Evolutionary conservation across 2,329 filamentous ascomycete species (phyloP).

Genomic region (Cladosporium cucumerinum): DNA sequence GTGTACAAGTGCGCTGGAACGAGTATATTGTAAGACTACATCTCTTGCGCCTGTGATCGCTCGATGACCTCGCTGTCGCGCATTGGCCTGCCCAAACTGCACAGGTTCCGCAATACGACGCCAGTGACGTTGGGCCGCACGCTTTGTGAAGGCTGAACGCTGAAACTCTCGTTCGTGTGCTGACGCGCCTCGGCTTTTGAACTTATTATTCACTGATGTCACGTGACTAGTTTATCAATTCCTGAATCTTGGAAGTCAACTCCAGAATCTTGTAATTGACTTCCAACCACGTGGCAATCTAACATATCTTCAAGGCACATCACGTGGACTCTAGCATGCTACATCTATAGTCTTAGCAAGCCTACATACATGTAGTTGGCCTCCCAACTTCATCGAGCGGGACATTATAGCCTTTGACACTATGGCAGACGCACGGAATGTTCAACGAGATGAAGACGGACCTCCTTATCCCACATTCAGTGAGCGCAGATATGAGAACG

Average conservation of each 20-base stretch:
- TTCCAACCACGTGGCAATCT: background rate
- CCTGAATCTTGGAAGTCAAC: too few species aligned
- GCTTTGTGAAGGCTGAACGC: background rate
- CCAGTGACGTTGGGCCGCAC: background rate
- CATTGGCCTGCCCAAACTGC: background rate
- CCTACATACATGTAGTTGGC: background rate
- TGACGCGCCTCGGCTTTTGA: background rate
- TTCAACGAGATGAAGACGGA: slow-evolving; percentile 12
- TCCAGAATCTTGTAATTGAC: too few species aligned
- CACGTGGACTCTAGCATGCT: background rate
- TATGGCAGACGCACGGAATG: slow-evolving; percentile 9
- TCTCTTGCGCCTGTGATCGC: background rate
- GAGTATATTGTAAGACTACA: background rate
- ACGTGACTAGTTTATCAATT: too few species aligned
- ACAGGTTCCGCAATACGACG: background rate
- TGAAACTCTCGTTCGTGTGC: background rate
- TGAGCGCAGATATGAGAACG: slow-evolving; percentile 7
- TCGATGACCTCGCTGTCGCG: slow-evolving; percentile 1
- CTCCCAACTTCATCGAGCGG: background rate
- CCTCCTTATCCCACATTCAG: slow-evolving; percentile 11
- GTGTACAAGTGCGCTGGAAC: background rate
- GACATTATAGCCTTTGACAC: background rate
- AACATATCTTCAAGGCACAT: background rate
- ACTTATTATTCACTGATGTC: background rate
- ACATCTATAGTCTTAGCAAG: background rate